phyloP scores from a whole-genome alignment of 768 basidiomycete species.

The Leucosporidium scottii region DNA sequence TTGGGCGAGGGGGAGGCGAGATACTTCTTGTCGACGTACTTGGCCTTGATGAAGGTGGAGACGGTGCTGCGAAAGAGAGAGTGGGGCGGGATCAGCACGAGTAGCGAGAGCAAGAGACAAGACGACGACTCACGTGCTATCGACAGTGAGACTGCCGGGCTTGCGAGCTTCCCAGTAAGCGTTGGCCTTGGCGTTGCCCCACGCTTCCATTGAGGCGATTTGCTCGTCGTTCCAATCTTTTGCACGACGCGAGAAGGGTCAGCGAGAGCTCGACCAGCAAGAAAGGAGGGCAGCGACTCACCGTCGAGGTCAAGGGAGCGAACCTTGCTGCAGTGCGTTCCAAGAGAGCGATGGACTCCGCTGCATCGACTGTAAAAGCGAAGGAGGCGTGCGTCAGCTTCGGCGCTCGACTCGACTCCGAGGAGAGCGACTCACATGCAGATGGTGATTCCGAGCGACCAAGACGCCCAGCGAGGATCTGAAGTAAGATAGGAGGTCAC shows the following conservation, averaged over 20 bases:
- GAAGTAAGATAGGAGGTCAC: not conserved
- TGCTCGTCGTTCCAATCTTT: constrained; percentile 38
- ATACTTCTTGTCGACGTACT: constrained; percentile 27
- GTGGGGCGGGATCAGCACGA: not conserved
- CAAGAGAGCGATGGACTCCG: constrained; percentile 28
- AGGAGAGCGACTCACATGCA: constrained; percentile 7
- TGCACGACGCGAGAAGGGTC: not conserved
- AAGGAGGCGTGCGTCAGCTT: not conserved
- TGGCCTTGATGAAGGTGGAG: constrained; percentile 22
- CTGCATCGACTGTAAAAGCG: constrained; percentile 19
- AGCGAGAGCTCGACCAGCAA: not conserved
- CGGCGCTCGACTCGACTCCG: not conserved
- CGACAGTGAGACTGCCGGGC: not conserved
- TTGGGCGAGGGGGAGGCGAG: too few species aligned
- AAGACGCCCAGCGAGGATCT: constrained; percentile 28
- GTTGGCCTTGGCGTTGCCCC: constrained; percentile 29
- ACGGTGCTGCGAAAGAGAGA: not conserved
- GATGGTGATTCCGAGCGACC: constrained; percentile 27
- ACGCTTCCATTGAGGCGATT: constrained; percentile 13
- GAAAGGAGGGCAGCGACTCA: not conserved
- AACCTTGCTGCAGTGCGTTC: constrained; percentile 30
- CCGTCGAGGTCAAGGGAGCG: constrained; percentile 26
- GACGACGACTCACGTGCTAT: constrained; percentile 4
- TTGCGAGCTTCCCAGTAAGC: constrained; percentile 14
- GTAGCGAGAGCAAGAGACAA: not conserved